Base-by-base conservation (phyloP, 2,329 filamentous ascomycete genomes). In the Pseudogymnoascus sp. region DNA sequence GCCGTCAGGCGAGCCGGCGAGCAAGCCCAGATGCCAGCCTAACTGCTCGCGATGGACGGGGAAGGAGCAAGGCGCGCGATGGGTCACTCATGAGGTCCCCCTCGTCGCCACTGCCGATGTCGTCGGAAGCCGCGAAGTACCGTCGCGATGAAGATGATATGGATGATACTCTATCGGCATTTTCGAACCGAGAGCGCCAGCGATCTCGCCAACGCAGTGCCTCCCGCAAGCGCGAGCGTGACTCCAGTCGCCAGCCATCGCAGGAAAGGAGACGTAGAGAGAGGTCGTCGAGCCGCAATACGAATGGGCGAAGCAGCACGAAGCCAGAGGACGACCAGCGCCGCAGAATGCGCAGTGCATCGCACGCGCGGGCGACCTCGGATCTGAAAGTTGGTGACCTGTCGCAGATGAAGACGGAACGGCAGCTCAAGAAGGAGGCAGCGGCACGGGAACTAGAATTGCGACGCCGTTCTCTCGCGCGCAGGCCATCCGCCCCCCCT, bases 371-470 rank as follows among this genome's bases (percentile, higher is more conserved):
- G 65, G 73, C 76, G 59, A 69, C 76, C 3, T 77, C 79, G 3
- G 76, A 77, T 6, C 75, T 80, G 48, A 78, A 79, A 64, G 77
- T 76, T 13, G 82, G 82, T 3, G 84, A 87, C 64, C 70, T 85
- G 63, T 79, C 76, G 63, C 73, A 77, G 62, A 80, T 81, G 68
- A 86, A 79, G 68, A 80, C 84, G 35, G 86, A 89, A 64, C 78
- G 83, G 55, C 82, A 84, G 64, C 75, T 81, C 58, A 88, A 87
- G 74, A 90, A 87, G 74, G 88, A 91, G 66, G 79, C 86, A 58
- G 89, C 89, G 8, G 91, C 92, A 6, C 86, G 88, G 58, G 92
- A 97, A 74, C 82, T 97, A 0, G 92, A 97, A 74, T 90, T 94
- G 69, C 86, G 93, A 29, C 87, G 93, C 63, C 85, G 89, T 70